Conservation (phyloP, 2,329 filamentous ascomycete genomes). For the Alternaria alternata region DNA sequence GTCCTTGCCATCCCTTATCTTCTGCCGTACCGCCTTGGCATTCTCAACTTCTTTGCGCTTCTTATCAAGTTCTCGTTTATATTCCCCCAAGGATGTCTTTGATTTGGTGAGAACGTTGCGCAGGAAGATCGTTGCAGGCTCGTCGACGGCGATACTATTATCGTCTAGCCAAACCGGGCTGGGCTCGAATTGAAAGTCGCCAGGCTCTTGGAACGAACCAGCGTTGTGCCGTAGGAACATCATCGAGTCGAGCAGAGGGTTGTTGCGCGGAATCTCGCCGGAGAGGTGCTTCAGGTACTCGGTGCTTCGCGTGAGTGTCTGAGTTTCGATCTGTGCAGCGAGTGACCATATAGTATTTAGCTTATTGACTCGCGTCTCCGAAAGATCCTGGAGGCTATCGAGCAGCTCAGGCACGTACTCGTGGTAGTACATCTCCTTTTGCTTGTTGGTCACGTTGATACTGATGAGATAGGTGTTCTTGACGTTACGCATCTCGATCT, state of each 20-base stretch:
- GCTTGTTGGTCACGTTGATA: conserved; percentile 96
- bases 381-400: conserved; percentile 88
- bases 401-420: conserved; percentile 94
- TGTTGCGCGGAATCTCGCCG: conserved; percentile 85
- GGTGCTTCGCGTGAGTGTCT: conserved; percentile 77
- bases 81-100: conserved; percentile 80
- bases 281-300: conserved; percentile 76
- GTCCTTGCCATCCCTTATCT: conserved; percentile 82
- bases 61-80: conserved; percentile 83
- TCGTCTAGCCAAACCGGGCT: conserved; percentile 98
- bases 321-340: conserved; percentile 80
- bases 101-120: conserved; percentile 92
- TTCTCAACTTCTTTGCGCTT: conserved; percentile 86
- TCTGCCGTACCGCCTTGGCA: conserved; percentile 75
- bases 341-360: conserved; percentile 86
- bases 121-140: conserved; percentile 85
- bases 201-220: conserved; percentile 80
- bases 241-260: conserved; percentile 89
- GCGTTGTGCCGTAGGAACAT: conserved; percentile 98
- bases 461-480: conserved; percentile 98
- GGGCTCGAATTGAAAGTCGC: conserved; percentile 86
- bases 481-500: conserved; percentile 93
- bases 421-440: conserved; percentile 97
- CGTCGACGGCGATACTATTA: conserved; percentile 83
- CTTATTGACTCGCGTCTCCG: conserved; percentile 84